Conservation (phyloP, 2,329 filamentous ascomycete species). For the Cladosporium velox region DNA sequence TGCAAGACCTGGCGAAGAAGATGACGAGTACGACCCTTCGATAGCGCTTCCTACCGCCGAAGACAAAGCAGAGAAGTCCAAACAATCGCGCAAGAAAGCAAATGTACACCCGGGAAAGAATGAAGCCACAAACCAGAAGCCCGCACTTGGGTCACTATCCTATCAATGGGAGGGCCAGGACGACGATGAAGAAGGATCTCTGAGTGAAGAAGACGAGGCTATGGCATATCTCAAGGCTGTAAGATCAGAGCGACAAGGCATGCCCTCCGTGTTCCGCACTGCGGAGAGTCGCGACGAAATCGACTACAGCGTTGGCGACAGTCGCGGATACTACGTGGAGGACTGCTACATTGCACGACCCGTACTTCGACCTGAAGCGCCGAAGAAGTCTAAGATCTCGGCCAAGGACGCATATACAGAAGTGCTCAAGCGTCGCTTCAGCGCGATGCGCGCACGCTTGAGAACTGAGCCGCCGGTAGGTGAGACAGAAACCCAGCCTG, state of each 20-base stretch:
- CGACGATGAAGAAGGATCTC: slow-evolving; percentile 27
- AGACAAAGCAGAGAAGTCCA: not conserved
- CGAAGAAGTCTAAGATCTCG: slow-evolving; percentile 31
- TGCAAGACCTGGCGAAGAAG: not conserved
- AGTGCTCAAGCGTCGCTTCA: slow-evolving; percentile 66
- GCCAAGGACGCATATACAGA: slow-evolving; percentile 69
- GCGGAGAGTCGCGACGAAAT: slow-evolving; percentile 31
- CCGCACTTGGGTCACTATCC: slow-evolving; percentile 30
- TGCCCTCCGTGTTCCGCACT: slow-evolving; percentile 32
- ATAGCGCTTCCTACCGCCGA: not conserved
- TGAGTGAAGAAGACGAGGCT: slow-evolving; percentile 34
- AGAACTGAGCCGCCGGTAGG: slow-evolving; percentile 56
- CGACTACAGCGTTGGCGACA: slow-evolving; percentile 55
- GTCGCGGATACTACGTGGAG: slow-evolving; percentile 70
- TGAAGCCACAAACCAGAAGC: slow-evolving; percentile 29
- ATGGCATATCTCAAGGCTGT: slow-evolving; percentile 38
- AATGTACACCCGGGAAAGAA: slow-evolving; percentile 23
- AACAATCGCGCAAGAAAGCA: not conserved
- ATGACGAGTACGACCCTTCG: not conserved
- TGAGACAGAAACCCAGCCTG: slow-evolving; percentile 43
- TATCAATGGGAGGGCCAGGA: slow-evolving; percentile 27
- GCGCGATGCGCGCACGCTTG: slow-evolving; percentile 63
- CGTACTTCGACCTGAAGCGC: slow-evolving; percentile 37
- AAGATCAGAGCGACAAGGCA: slow-evolving; percentile 31
- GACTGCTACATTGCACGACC: slow-evolving; percentile 74